Base-by-base conservation (phyloP, 208 protist genomes). In the Trypanosomatidae sp. region DNA sequence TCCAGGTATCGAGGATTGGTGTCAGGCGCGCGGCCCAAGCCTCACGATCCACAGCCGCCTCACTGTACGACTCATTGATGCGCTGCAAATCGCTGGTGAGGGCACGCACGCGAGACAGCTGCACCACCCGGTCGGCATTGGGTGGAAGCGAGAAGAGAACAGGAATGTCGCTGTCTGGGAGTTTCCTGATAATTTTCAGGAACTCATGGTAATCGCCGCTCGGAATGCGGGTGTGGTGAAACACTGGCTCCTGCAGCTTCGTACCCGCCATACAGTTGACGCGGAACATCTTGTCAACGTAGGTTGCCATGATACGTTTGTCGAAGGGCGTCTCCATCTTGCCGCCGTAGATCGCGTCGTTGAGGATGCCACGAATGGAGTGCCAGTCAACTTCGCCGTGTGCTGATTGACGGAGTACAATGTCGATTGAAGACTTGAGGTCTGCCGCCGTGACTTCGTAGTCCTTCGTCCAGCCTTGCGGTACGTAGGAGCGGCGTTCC, bases 371-470 rank as follows among this genome's bases (percentile, higher is more conserved):
- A 68, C 92, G 90, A 44, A 99, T 96, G 10, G 94, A 86, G 36
- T 68, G 62, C 97, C 97, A 99, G 78, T 99, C 91, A 10, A 90
- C 53, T 46, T 79, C 79, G 22, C 85, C 84, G 50, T 68, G 12
- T 33, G 77, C 66, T 0, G 81, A 88, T 71, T 94, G 88, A 3
- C 88, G 82, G 17, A 93, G 68, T 50, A 99, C 95, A 73, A 99
- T 93, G 77, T 99, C 91, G 6, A 89, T 76, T 3, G 91, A 87
- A 22, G 95, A 91, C 69, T 97, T 95, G 1, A 99, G 83, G 84
- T 99, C 98, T 2, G 97, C 84, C 12, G 87, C 79, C 0, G 95
- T 98, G 62, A 99, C 97, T 83, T 99, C 98, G 87, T 99, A 99
- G 71, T 94, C 94, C 79, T 99, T 98, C 44, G 94, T 93, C 98